Conservation (phyloP, 805 yeast genomes). For the Saccharomycopsis malanga region DNA sequence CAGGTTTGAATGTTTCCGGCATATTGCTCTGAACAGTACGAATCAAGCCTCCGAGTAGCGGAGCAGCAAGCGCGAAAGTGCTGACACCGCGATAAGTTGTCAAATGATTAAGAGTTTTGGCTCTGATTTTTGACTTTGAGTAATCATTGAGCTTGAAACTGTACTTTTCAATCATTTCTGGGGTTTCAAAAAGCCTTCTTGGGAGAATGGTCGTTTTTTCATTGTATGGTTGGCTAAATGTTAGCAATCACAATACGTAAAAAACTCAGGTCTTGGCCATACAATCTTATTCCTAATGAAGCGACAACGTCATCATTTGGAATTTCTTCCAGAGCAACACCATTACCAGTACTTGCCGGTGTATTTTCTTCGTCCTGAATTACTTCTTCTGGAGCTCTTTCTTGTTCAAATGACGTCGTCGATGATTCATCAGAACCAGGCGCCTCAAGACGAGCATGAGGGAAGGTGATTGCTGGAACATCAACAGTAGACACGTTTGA, state of each 20-base stretch:
- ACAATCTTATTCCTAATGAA: neutral
- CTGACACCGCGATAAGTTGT: conserved; percentile 7
- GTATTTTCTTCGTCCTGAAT: no score
- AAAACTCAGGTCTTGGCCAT: no score
- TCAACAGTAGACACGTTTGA: no score
- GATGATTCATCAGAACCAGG: no score
- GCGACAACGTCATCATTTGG: neutral
- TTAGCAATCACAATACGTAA: no score
- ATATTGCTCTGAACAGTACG: neutral
- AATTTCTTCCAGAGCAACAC: no score
- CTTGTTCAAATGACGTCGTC: no score
- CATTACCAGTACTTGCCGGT: no score
- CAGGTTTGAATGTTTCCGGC: conserved; percentile 7
- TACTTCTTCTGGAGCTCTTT: no score
- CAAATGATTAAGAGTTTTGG: conserved; percentile 12
- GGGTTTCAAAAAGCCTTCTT: conserved; percentile 11
- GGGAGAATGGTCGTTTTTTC: neutral
- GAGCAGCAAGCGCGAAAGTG: conserved; percentile 3
- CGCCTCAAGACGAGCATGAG: no score
- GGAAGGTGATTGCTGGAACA: no score
- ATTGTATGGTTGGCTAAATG: neutral
- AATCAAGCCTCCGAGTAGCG: neutral
- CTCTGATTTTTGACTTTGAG: conserved; percentile 5
- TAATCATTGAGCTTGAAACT: conserved; percentile 11
- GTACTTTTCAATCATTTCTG: conserved; percentile 1